Evolutionary conservation across 2,329 filamentous ascomycete species (phyloP).

Genomic region (Calonectria hawksworthii): DNA sequence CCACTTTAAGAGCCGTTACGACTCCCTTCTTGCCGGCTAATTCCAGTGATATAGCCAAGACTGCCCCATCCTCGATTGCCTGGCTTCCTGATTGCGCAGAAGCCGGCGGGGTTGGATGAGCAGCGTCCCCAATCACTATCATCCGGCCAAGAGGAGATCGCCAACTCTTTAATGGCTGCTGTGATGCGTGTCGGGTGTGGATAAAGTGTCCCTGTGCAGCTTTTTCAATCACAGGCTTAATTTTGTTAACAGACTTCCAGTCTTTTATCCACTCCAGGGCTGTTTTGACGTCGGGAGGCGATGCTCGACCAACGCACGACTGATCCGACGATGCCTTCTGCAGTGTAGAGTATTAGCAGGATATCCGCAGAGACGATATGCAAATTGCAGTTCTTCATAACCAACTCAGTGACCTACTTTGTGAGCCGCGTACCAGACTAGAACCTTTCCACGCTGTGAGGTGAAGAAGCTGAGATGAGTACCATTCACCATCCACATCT

Average conservation of each 20-base stretch:
- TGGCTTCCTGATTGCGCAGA: background rate
- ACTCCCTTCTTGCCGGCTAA: background rate
- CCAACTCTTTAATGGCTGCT: background rate
- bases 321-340: background rate
- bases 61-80: background rate
- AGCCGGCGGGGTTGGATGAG: background rate
- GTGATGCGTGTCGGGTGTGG: background rate
- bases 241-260: background rate
- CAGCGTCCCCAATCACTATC: background rate
- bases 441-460: background rate
- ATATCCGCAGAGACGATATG: too few species aligned
- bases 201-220: background rate
- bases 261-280: background rate
- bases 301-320: background rate
- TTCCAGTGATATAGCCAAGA: background rate
- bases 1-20: background rate
- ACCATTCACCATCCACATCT: background rate
- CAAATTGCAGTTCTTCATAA: too few species aligned
- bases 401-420: too few species aligned
- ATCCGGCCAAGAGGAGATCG: background rate
- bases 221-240: background rate
- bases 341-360: too few species aligned
- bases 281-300: background rate
- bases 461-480: background rate
- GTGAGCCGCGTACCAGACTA: background rate